These are phyloP conservation scores for Aureobasidium leucospermi DNA, from an alignment of 2,329 filamentous ascomycete genomes.

Conservation along the genomic window DNA sequence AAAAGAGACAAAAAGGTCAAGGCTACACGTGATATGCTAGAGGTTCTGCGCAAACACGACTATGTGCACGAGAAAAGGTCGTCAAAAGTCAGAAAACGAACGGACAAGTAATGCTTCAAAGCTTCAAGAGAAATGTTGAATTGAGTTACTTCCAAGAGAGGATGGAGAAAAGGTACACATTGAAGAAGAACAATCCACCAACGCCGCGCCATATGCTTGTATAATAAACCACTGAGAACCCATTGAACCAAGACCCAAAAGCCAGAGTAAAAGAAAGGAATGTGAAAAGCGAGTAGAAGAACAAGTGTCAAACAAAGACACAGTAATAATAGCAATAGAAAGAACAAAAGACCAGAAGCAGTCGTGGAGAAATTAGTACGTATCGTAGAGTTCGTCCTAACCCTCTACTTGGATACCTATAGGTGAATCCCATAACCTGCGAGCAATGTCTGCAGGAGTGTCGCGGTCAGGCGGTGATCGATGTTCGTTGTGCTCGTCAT, in stretches of 20 bases:
- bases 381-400: neutral
- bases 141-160: neutral
- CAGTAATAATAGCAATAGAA: neutral
- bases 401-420: slow-evolving; percentile 1
- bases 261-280: neutral
- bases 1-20: no score
- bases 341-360: neutral
- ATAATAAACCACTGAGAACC: neutral
- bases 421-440: slow-evolving; percentile 31
- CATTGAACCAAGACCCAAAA: neutral
- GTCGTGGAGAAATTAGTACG: neutral
- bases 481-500: slow-evolving; percentile 15
- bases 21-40: no score
- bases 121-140: neutral
- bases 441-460: slow-evolving; percentile 32
- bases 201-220: slow-evolving; percentile 8
- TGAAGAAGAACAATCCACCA: neutral
- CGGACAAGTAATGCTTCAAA: neutral
- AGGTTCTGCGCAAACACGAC: no score
- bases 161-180: neutral
- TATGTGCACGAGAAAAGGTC: no score
- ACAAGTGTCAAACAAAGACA: neutral
- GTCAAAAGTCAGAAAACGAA: no score
- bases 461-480: slow-evolving; percentile 20
- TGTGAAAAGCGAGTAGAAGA: neutral